Percentiles rank a stretch among this genome's conserved stretches.
Evolutionary conservation across 345 rosid species (phyloP).

Genomic region (Acer campestre): DNA sequence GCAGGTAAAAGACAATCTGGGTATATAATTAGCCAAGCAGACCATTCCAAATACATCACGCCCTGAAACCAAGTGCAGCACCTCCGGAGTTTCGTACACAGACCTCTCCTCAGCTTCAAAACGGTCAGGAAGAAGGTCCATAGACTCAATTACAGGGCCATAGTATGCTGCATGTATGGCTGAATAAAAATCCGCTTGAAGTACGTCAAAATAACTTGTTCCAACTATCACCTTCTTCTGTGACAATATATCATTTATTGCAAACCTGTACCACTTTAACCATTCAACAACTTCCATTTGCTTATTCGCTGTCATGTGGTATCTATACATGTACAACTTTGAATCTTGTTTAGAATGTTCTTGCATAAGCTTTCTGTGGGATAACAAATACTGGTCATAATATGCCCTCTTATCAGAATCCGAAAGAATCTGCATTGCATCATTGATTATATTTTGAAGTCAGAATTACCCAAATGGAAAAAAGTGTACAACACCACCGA

Average conservation of each 20-base stretch:
- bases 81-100: constrained; percentile 66
- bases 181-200: constrained; percentile 86
- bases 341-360: constrained; percentile 47
- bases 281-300: constrained; percentile 95
- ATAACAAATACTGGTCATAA: constrained; percentile 64
- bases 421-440: constrained; percentile 82
- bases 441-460: constrained; percentile 12
- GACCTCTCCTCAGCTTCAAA: constrained; percentile 99
- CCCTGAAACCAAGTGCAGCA: constrained; percentile 92
- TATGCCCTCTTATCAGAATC: constrained; percentile 63
- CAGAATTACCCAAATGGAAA: constrained; percentile 13
- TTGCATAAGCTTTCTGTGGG: constrained; percentile 57
- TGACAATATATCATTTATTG: constrained; percentile 68
- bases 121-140: constrained; percentile 82
- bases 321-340: constrained; percentile 38
- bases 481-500: background rate
- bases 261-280: constrained; percentile 84
- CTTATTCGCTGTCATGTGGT: constrained; percentile 35
- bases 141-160: constrained; percentile 80
- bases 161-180: constrained; percentile 78
- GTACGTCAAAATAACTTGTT: constrained; percentile 66
- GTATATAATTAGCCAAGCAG: constrained; percentile 53
- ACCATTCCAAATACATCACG: constrained; percentile 92
- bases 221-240: constrained; percentile 73
- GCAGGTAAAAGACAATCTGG: constrained; percentile 48